Evolutionary conservation across 495 filamentous ascomycete genomes (phyloP).

Genomic region (Penicillium coprophilum): DNA sequence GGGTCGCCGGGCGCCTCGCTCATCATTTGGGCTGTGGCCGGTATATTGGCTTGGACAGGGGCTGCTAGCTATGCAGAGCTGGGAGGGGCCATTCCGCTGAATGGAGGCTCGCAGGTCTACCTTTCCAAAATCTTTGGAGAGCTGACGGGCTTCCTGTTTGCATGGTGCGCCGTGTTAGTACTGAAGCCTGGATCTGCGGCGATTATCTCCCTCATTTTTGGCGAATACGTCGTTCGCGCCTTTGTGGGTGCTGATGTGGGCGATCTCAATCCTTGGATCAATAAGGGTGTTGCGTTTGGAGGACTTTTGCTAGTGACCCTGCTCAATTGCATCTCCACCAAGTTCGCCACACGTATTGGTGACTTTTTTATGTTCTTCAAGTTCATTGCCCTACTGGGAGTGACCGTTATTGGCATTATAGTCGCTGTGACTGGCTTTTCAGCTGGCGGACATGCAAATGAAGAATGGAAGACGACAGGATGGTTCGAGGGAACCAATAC

Average conservation of each 20-base stretch:
- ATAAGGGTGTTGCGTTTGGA: constrained; percentile 80
- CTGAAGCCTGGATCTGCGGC: constrained; percentile 90
- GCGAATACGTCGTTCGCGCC: constrained; percentile 90
- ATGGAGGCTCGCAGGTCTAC: constrained; percentile 92
- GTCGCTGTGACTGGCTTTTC: constrained; percentile 86
- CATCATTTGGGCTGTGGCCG: constrained; percentile 87
- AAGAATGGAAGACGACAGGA: constrained; percentile 79
- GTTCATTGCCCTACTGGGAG: constrained; percentile 82
- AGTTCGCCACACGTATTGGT: constrained; percentile 77
- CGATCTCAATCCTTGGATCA: constrained; percentile 77
- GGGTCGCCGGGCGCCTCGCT: constrained; percentile 90
- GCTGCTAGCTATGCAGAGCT: constrained; percentile 95
- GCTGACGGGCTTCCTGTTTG: constrained; percentile 86
- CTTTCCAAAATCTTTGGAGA: constrained; percentile 95
- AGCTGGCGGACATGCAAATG: constrained; percentile 68
- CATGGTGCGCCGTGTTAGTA: constrained; percentile 92
- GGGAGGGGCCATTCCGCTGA: constrained; percentile 91
- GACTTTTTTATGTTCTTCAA: constrained; percentile 97
- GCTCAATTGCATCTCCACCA: constrained; percentile 87
- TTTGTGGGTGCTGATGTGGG: constrained; percentile 77
- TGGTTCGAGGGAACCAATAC: constrained; percentile 89
- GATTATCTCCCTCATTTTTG: constrained; percentile 96
- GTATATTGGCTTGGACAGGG: constrained; percentile 91
- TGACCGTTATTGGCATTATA: constrained; percentile 85
- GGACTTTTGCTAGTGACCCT: constrained; percentile 75